Conservation (phyloP, 192 early-diverging fungal genomes). For the Bifiguratus adelaidae region DNA sequence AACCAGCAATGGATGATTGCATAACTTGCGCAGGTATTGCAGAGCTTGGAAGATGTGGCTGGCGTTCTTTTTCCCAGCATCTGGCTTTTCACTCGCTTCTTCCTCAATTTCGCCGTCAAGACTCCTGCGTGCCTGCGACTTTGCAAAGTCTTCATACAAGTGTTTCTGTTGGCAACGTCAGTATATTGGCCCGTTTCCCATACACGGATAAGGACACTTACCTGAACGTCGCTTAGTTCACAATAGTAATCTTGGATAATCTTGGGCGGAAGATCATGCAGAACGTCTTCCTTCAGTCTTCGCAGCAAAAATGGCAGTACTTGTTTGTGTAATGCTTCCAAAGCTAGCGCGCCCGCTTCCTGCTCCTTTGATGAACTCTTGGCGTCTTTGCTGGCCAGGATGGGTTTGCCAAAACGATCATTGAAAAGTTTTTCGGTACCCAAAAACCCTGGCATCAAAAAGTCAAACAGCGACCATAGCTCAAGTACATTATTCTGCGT, state of each 20-base stretch:
- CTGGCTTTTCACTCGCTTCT: conserved; percentile 12
- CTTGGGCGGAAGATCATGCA: conserved; percentile 95
- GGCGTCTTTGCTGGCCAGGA: conserved; percentile 80
- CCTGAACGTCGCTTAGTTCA: conserved; percentile 83
- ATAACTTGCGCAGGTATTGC: conserved; percentile 90
- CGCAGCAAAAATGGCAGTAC: conserved; percentile 93
- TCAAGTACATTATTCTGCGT: conserved; percentile 89
- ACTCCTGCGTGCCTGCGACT: conserved; percentile 44
- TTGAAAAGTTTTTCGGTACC: conserved; percentile 94
- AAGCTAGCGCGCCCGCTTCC: conserved; percentile 68
- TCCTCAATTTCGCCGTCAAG: conserved; percentile 33
- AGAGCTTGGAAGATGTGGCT: conserved; percentile 97
- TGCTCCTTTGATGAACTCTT: conserved; percentile 62
- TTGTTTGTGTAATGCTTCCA: conserved; percentile 93
- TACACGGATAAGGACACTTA: conserved; percentile 2
- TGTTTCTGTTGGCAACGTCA: conserved; percentile 28
- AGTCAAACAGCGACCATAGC: conserved; percentile 97
- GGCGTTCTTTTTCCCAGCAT: conserved; percentile 32
- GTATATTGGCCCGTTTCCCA: not conserved
- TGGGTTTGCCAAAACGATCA: conserved; percentile 88
- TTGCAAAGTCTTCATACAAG: conserved; percentile 91
- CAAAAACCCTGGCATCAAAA: conserved; percentile 97
- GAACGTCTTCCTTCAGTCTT: conserved; percentile 95
- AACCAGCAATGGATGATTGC: conserved; percentile 92
- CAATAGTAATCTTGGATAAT: conserved; percentile 99